Base-by-base conservation (phyloP, 768 basidiomycete genomes). In the Tubosaeta brunneosetosa region DNA sequence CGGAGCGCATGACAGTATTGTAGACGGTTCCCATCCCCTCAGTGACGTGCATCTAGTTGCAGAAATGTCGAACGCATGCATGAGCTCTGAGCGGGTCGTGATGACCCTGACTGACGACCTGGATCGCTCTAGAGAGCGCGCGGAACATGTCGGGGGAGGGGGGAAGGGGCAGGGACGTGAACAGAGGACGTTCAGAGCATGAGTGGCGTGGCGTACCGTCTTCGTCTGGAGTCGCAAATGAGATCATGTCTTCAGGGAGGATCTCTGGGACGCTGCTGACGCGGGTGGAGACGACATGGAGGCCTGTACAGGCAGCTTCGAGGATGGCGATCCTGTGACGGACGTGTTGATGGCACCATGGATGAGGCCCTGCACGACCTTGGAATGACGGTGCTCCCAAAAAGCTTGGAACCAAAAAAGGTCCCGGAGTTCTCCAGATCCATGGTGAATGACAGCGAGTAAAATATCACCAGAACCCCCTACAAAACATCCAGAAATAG, bases 261-360 rank as follows among this genome's bases (percentile, higher is more conserved):
- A 98, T 88, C 68, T 98, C 97, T 0, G 95, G 92, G 0, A 97
- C 91, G 1, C 97, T 97, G 0, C 97, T 97, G 0, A 97, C 95
- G 41, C 85, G 83, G 0, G 97, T 98, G 38, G 86, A 86, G 45
- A 98, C 95, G 46, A 97, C 88, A 64, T 95, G 94, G 14, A 97
- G 77, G 1, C 97, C 95, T 0, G 92, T 84, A 57, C 91, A 94
- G 0, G 97, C 97, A 0, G 95, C 97, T 73, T 99, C 97, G 40
- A 99, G 79, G 57, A 95, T 94, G n/a, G 89, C 91, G 58, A 95
- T 98, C 0, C 97, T 1, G 95, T 98, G 25, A 98, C 77, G 0
- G 93, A 94, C 0, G 97, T 94, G 63, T 94, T 97, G 75, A 99
- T 94, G 12, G 90, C 79, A 1, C 94, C 97, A 40, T 83, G 84